A percentile compares a stretch with the other conserved stretches of the same genome.
Conservation (phyloP, 2,329 filamentous ascomycete species). For the Botrytis elliptica region DNA sequence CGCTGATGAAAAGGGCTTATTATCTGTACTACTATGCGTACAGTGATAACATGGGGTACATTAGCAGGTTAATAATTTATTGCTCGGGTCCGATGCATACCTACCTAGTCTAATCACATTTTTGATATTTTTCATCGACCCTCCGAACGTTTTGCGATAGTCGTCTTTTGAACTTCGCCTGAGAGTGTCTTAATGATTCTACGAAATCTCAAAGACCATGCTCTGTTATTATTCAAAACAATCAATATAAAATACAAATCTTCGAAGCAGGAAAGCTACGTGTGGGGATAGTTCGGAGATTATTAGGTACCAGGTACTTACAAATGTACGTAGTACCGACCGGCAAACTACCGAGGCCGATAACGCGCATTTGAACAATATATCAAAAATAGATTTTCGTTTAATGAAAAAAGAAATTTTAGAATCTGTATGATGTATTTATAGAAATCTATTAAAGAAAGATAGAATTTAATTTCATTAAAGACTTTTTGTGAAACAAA, state of each 20-base stretch:
- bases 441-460: too few relatives aligned
- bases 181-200: not conserved
- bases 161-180: not conserved
- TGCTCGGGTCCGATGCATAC: not conserved
- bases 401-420: too few relatives aligned
- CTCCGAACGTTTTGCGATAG: not conserved
- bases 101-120: not conserved
- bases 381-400: too few relatives aligned
- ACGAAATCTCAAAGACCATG: not conserved
- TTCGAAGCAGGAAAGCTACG: not conserved
- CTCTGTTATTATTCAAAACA: not conserved
- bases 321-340: not conserved
- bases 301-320: not conserved
- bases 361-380: too few relatives aligned
- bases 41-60: not conserved
- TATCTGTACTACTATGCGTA: not conserved
- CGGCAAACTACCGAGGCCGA: too few relatives aligned
- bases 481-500: too few relatives aligned
- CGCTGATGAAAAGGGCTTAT: not conserved
- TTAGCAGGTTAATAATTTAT: not conserved
- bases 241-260: not conserved
- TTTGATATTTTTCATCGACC: not conserved
- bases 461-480: too few relatives aligned
- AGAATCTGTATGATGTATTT: too few relatives aligned
- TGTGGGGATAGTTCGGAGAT: not conserved